Evolutionary conservation across 768 basidiomycete genomes (phyloP).

Genomic region (Clitopilus hobsonii): DNA sequence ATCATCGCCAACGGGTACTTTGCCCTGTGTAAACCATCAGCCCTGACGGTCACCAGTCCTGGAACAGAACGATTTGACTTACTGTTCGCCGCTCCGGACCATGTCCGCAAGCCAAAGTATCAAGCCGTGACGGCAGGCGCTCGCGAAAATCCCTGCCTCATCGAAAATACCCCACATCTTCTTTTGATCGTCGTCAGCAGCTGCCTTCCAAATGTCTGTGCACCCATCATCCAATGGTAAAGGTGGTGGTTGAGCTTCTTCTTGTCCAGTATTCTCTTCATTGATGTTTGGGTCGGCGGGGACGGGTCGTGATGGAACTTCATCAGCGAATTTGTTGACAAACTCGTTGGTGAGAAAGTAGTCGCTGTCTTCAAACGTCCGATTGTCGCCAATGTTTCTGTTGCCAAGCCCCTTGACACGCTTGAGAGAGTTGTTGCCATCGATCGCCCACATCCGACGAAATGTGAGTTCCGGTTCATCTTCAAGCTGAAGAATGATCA

Average conservation of each 20-base stretch:
- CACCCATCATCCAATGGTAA: too few species aligned
- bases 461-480: conserved; percentile 22
- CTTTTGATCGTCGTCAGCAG: conserved; percentile 20
- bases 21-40: conserved; percentile 16
- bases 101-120: conserved; percentile 25
- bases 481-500: conserved; percentile 14
- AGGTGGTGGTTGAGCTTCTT: too few species aligned
- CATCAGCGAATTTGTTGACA: conserved; percentile 24
- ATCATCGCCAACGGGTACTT: conserved; percentile 22
- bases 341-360: conserved; percentile 18
- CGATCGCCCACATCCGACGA: conserved; percentile 19
- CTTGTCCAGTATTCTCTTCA: too few species aligned
- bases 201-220: conserved; percentile 27
- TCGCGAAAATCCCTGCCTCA: conserved; percentile 32
- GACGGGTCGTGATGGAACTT: conserved; percentile 17
- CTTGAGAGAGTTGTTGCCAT: conserved; percentile 30
- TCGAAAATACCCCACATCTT: conserved; percentile 29
- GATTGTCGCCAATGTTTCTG: conserved; percentile 12
- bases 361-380: conserved; percentile 14
- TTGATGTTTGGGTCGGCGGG: too few species aligned
- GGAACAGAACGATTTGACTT: conserved; percentile 11
- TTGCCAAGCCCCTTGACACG: conserved; percentile 16
- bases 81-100: conserved; percentile 31
- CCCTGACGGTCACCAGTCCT: too few species aligned
- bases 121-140: conserved; percentile 28